Base-by-base conservation (phyloP, 306 rosid species). In the Trifolium repens region DNA sequence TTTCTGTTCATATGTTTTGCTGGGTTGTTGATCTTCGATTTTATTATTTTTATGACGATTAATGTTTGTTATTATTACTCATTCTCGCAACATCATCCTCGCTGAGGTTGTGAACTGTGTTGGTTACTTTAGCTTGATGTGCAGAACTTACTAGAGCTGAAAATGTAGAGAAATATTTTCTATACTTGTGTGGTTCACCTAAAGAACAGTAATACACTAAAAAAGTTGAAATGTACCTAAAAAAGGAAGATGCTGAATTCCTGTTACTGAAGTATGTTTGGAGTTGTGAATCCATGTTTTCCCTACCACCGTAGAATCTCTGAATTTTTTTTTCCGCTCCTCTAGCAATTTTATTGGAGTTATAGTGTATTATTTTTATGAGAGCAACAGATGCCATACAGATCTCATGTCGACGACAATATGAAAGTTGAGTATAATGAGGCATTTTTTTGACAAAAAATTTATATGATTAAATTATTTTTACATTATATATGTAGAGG, bases 281-380 rank as follows among this genome's bases (percentile, higher is more conserved):
- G 39, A 59, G 76, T 55, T 76, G 44, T 40, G 55, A 58, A 39
- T 54, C 32, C 26, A 2, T 55, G 50, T 55, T 55, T 71, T 22
- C 9, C 65, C 52, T 7, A 13, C 76, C 8, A 13, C 76, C 8
- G 1, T 2, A 58, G 57, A 42, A 58, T 58, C 16, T 72, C 59
- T 50, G 17, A 19, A 5, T 10, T 22, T 22, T 22, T 22, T 22
- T 22, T 22, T 22, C 1, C 24, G 24, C 24, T 22, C 24, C 24
- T 22, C 24, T 22, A 22, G 24, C 24, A 22, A 22, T 22, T 22
- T 22, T 22, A 22, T 5, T 57, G 32, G 62, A 57, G 62, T 57
- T 22, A 6, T 27, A 4, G 5, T 11, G 14, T 5, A 24, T 57
- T 11, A 3, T 57, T 57, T 57, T 26, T 8, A n/a, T 9, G 37